These are phyloP conservation scores for Naganishia kalamii DNA, from an alignment of 768 basidiomycete genomes.

Conservation along the genomic window DNA sequence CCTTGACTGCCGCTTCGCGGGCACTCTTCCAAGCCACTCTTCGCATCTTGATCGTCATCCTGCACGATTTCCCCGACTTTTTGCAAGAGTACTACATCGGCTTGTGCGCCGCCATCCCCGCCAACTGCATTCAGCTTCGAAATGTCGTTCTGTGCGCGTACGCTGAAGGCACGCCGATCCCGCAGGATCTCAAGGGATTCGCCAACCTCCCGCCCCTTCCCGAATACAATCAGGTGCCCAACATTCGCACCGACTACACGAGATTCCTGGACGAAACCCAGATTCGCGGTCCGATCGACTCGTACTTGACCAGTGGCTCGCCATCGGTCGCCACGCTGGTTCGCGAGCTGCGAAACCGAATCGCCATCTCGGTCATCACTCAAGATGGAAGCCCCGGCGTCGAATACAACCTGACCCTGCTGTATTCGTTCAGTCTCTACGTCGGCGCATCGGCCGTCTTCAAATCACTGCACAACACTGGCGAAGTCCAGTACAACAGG, in stretches of 20 bases:
- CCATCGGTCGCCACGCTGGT: slow-evolving; percentile 55
- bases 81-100: slow-evolving; percentile 94
- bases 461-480: slow-evolving; percentile 77
- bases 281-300: slow-evolving; percentile 71
- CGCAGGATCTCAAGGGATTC: slow-evolving; percentile 25
- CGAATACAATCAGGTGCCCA: slow-evolving; percentile 88
- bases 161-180: slow-evolving; percentile 70
- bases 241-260: slow-evolving; percentile 84
- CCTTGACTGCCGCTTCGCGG: slow-evolving; percentile 69
- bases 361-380: slow-evolving; percentile 54
- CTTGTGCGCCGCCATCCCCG: slow-evolving; percentile 85
- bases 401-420: slow-evolving; percentile 75
- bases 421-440: slow-evolving; percentile 93
- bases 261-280: slow-evolving; percentile 73
- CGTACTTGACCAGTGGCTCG: slow-evolving; percentile 60
- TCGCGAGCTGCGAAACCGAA: slow-evolving; percentile 68
- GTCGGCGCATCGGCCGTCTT: slow-evolving; percentile 88
- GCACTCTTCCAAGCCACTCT: slow-evolving; percentile 86
- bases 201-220: slow-evolving; percentile 63
- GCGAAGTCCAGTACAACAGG: slow-evolving; percentile 70
- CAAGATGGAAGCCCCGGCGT: slow-evolving; percentile 50
- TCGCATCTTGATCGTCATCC: slow-evolving; percentile 82
- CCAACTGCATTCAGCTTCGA: slow-evolving; percentile 86
- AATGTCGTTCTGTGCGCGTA: slow-evolving; percentile 96
- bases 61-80: slow-evolving; percentile 99